Evolutionary conservation across 495 filamentous ascomycete species (phyloP).

Genomic region (Xylaria longipes): DNA sequence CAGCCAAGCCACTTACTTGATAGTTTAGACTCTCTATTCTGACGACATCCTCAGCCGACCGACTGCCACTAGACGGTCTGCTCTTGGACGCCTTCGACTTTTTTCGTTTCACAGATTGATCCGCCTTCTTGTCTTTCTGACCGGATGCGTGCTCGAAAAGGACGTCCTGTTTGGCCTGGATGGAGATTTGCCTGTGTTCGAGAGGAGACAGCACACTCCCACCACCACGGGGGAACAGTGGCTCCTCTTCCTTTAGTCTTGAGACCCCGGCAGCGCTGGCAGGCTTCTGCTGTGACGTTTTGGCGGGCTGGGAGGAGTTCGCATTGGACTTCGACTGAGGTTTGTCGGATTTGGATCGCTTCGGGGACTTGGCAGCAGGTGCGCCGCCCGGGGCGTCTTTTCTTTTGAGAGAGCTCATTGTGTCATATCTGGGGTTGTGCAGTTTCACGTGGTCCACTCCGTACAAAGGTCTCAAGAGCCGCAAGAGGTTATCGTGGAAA

Average conservation of each 20-base stretch:
- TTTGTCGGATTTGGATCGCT: conserved; percentile 52
- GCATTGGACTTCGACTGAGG: conserved; percentile 32
- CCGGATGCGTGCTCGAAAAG: conserved; percentile 83
- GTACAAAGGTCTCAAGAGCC: conserved; percentile 4
- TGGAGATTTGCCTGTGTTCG: conserved; percentile 94
- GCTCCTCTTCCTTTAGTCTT: conserved; percentile 73
- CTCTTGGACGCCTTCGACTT: conserved; percentile 60
- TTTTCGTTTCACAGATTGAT: conserved; percentile 59
- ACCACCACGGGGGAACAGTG: conserved; percentile 90
- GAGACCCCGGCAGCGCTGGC: conserved; percentile 38
- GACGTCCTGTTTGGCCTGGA: conserved; percentile 90
- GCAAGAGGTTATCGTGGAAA: conserved; percentile 18
- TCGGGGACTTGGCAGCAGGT: conserved; percentile 49
- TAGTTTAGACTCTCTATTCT: conserved; percentile 87
- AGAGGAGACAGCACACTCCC: conserved; percentile 89
- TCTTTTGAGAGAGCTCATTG: conserved; percentile 55
- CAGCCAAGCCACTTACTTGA: conserved; percentile 63
- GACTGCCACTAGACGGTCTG: conserved; percentile 46
- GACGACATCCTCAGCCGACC: conserved; percentile 61
- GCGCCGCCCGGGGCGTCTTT: conserved; percentile 54
- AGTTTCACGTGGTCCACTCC: not conserved
- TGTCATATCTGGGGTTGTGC: conserved; percentile 25
- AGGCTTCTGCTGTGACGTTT: conserved; percentile 38
- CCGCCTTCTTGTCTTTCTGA: conserved; percentile 45
- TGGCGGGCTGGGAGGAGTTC: conserved; percentile 28